These are phyloP conservation scores for Suhomyces sp. DNA, from an alignment of 805 yeast genomes.

Conservation along the genomic window DNA sequence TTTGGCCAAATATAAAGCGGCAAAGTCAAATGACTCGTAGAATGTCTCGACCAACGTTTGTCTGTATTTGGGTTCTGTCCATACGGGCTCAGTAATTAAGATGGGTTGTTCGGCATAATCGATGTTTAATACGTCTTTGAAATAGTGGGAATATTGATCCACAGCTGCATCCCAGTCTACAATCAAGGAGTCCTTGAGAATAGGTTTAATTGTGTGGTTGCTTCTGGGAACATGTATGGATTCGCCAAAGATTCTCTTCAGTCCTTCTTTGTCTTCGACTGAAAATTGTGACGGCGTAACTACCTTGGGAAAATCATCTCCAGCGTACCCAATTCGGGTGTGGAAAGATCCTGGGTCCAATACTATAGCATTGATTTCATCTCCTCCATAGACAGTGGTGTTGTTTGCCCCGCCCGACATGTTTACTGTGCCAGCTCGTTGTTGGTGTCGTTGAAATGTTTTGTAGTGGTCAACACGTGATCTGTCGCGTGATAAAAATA, in stretches of 20 bases:
- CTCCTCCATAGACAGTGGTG: conserved; percentile 40
- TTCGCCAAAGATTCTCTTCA: conserved; percentile 34
- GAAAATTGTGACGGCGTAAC: conserved; percentile 68
- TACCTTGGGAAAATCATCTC: conserved; percentile 81
- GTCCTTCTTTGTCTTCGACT: conserved; percentile 31
- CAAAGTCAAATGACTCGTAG: conserved; percentile 65
- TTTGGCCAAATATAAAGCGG: conserved; percentile 78
- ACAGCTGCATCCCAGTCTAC: conserved; percentile 84
- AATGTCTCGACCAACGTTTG: conserved; percentile 66
- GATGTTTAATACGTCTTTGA: conserved; percentile 49
- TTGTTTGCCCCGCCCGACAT: conserved; percentile 22
- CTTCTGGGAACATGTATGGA: conserved; percentile 51
- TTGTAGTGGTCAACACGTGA: not conserved
- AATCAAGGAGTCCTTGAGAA: conserved; percentile 59
- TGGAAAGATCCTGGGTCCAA: conserved; percentile 85
- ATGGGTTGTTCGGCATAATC: conserved; percentile 69
- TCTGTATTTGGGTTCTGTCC: conserved; percentile 71
- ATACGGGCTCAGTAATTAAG: conserved; percentile 80
- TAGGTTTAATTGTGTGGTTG: conserved; percentile 50
- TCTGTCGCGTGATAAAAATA: not conserved
- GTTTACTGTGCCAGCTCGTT: not conserved
- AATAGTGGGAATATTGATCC: conserved; percentile 66
- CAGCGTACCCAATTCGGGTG: conserved; percentile 88
- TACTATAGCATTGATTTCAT: conserved; percentile 88
- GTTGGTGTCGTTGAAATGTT: not conserved